Base-by-base conservation (phyloP, 2,329 filamentous ascomycete species). In the Xylaria arbuscula region DNA sequence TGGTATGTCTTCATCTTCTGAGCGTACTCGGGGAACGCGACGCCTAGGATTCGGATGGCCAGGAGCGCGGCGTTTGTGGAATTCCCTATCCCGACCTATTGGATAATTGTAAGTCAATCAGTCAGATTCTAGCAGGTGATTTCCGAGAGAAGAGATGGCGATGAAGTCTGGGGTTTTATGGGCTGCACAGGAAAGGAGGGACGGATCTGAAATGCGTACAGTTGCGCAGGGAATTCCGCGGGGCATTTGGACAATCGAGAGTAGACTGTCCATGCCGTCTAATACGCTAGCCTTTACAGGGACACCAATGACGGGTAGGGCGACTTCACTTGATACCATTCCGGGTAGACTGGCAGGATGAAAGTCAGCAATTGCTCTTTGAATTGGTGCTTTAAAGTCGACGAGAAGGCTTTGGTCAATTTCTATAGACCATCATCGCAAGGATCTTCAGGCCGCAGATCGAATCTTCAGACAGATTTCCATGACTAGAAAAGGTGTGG, bases 171-270 rank as follows among this genome's bases (percentile, higher is more conserved):
- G 34, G 38, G n/a, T 1, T 11, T 10, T 6, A 40, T 9, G n/a
- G 19, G 11, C 8, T 61, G 38, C 22, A 1, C 15, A 15, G 40
- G 13, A 6, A 32, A 22, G 28, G 45, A 24, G 15, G 17, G 6
- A 13, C 5, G 10, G 9, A 28, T 50, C 6, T 19, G 9, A 19
- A 36, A 22, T 48, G 1, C 63, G 34, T 70, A 70, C 69, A 5
- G 91, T 93, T 6, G 92, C 91, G 15, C 90, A 89, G 10, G 92
- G 92, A 58, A 90, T 87, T 13, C 92, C 92, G 74, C 86, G 80
- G 6, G 92, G 92, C 92, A 94, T 93, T 77, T 93, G 91, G 3
- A 93, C 90, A 72, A 93, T 93, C 74, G 88, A 91, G 62, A 91
- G 82, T 63, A 94, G 80, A 69, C 88, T 90, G 76, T 94, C 92